Percentiles rank a stretch among this genome's conserved stretches.
These are phyloP conservation scores for Pythium myriotylum DNA, from an alignment of 352 stramenopile species.

Conservation along the genomic window DNA sequence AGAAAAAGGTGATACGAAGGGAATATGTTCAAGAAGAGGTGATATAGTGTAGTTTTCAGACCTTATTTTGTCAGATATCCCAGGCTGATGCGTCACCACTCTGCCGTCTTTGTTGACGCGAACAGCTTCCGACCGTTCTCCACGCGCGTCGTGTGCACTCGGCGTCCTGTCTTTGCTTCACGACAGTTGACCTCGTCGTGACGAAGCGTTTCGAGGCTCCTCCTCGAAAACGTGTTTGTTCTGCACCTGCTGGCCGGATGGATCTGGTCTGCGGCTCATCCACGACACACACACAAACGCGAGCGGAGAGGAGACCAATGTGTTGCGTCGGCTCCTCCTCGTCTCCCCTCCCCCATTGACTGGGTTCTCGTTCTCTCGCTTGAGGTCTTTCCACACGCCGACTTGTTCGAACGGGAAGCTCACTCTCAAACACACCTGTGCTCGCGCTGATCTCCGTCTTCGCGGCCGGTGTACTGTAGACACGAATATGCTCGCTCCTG, in stretches of 20 bases:
- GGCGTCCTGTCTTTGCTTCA: too few relatives aligned
- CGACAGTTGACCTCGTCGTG: too few relatives aligned
- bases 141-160: too few relatives aligned
- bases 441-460: slow-evolving; percentile 1
- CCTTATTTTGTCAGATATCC: too few relatives aligned
- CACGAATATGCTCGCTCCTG: not conserved
- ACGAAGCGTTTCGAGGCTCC: too few relatives aligned
- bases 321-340: not conserved
- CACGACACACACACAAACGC: not conserved
- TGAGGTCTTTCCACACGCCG: not conserved
- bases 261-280: not conserved
- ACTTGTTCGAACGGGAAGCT: not conserved
- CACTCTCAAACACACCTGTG: slow-evolving; percentile 9
- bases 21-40: too few relatives aligned
- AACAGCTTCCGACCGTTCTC: too few relatives aligned
- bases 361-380: not conserved
- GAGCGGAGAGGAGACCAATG: too few relatives aligned
- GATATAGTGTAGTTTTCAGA: too few relatives aligned
- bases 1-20: too few relatives aligned
- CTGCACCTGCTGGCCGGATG: not conserved
- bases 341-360: not conserved
- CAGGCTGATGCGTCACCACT: too few relatives aligned
- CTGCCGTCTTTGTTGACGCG: too few relatives aligned
- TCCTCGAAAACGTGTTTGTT: not conserved
- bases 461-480: not conserved